Conservation (phyloP, 129 eudicot species). For the Lonicera japonica region DNA sequence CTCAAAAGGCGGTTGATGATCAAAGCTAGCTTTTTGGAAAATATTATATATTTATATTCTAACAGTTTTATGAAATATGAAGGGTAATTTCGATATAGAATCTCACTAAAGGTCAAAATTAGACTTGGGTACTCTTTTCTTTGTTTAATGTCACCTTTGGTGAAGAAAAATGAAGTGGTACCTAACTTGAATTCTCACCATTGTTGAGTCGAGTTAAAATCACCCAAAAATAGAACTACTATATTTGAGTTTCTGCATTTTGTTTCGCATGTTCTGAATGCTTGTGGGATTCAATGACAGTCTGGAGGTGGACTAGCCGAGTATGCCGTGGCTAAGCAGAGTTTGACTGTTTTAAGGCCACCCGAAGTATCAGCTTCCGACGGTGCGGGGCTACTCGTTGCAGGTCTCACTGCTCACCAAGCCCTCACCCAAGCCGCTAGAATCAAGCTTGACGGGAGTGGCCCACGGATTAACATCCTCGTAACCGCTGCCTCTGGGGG, state of each 20-base stretch:
- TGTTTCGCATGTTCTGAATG: not conserved
- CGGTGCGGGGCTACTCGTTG: slow-evolving; percentile 38
- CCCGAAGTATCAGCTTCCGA: slow-evolving; percentile 50
- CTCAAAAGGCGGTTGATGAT: not conserved
- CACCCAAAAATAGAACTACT: too few relatives aligned
- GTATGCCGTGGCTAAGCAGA: slow-evolving; percentile 46
- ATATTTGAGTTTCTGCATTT: too few relatives aligned
- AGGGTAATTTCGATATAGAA: too few relatives aligned
- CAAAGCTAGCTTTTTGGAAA: not conserved
- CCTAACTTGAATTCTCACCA: too few relatives aligned
- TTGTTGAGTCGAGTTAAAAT: too few relatives aligned
- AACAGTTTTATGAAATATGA: too few relatives aligned
- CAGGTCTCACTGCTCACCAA: slow-evolving; percentile 44
- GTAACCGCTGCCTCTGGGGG: slow-evolving; percentile 65
- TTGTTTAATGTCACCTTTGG: too few relatives aligned
- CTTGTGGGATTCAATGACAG: slow-evolving; percentile 15
- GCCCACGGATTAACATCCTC: slow-evolving; percentile 39
- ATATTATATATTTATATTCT: too few relatives aligned
- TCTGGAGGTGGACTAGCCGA: slow-evolving; percentile 51
- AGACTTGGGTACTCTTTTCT: not conserved
- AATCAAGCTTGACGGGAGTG: slow-evolving; percentile 45
- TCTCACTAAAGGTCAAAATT: too few relatives aligned
- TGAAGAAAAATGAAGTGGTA: too few relatives aligned
- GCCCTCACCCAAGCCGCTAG: slow-evolving; percentile 37
- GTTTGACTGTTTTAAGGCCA: slow-evolving; percentile 40